A percentile compares a stretch with the other conserved stretches of the same genome.
Evolutionary conservation across 2,329 filamentous ascomycete species (phyloP).

Genomic region (Diaporthe batatas): DNA sequence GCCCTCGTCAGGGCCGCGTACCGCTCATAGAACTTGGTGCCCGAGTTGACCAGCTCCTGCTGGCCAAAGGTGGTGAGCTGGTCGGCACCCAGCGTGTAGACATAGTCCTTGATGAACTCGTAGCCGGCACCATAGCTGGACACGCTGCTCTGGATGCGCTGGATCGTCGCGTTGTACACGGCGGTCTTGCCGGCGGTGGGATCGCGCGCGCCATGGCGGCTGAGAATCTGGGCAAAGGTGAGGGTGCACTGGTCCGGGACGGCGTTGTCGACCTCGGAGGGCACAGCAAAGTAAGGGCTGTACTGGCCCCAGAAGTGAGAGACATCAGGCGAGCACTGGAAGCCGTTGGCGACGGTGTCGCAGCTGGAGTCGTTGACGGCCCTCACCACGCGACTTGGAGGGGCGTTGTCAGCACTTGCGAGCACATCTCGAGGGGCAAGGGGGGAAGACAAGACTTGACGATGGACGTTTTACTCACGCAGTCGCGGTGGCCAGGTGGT

Average conservation of each 20-base stretch:
- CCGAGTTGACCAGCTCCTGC: constrained; percentile 80
- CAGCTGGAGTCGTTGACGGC: constrained; percentile 52
- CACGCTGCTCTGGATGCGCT: constrained; percentile 71
- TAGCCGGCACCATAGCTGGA: constrained; percentile 73
- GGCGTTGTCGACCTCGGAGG: constrained; percentile 71
- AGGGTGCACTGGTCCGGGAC: constrained; percentile 78
- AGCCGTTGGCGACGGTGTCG: constrained; percentile 68
- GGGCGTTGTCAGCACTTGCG: constrained; percentile 8
- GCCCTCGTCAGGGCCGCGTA: constrained; percentile 74
- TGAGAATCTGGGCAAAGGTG: constrained; percentile 85
- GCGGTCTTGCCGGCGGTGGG: constrained; percentile 78
- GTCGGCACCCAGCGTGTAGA: constrained; percentile 70
- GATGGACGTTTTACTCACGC: constrained; percentile 43
- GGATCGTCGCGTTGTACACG: constrained; percentile 73
- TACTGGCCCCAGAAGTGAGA: constrained; percentile 88
- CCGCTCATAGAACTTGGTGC: constrained; percentile 79
- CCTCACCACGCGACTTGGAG: constrained; percentile 36
- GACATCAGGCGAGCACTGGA: constrained; percentile 72
- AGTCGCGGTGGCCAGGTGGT: constrained; percentile 46
- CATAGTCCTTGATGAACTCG: constrained; percentile 78
- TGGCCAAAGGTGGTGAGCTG: constrained; percentile 75
- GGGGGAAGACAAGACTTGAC: not conserved
- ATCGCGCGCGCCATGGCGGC: constrained; percentile 86
- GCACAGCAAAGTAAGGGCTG: constrained; percentile 83
- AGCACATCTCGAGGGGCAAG: not conserved